These are phyloP conservation scores for Lachnellula subtilissima DNA, from an alignment of 2,329 filamentous ascomycete genomes.

Conservation along the genomic window DNA sequence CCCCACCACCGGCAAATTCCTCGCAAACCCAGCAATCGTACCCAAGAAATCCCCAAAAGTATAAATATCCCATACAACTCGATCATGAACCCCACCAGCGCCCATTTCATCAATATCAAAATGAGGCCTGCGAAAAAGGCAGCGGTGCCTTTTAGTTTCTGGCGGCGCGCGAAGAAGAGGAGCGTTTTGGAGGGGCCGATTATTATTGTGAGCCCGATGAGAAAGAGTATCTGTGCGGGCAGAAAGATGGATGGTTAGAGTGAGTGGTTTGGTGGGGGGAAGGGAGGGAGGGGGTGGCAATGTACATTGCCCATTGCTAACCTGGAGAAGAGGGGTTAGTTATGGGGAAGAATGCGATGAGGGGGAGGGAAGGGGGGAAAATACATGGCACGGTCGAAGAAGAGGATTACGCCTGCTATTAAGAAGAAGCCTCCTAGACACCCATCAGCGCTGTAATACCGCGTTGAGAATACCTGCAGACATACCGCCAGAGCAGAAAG, in stretches of 20 bases:
- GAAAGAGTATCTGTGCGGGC: conserved; percentile 76
- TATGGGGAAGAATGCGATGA: neutral
- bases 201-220: conserved; percentile 92
- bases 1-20: conserved; percentile 78
- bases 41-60: conserved; percentile 91
- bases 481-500: conserved; percentile 96
- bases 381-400: conserved; percentile 95
- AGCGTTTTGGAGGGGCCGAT: conserved; percentile 89
- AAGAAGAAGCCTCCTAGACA: conserved; percentile 86
- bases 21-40: conserved; percentile 83
- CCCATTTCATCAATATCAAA: conserved; percentile 86
- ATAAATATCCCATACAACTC: conserved; percentile 92
- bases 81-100: conserved; percentile 81
- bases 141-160: conserved; percentile 87
- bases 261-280: conserved; percentile 40
- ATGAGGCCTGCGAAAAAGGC: conserved; percentile 80
- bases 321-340: conserved; percentile 42
- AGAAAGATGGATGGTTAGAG: conserved; percentile 8
- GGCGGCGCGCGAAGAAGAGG: conserved; percentile 87
- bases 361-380: neutral
- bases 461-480: conserved; percentile 30
- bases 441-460: conserved; percentile 11
- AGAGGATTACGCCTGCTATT: conserved; percentile 87
- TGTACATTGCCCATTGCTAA: conserved; percentile 85
- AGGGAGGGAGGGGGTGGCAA: conserved; percentile 8